Conservation (phyloP, 2,329 filamentous ascomycete species). For the Zasmidium citrigriseum region DNA sequence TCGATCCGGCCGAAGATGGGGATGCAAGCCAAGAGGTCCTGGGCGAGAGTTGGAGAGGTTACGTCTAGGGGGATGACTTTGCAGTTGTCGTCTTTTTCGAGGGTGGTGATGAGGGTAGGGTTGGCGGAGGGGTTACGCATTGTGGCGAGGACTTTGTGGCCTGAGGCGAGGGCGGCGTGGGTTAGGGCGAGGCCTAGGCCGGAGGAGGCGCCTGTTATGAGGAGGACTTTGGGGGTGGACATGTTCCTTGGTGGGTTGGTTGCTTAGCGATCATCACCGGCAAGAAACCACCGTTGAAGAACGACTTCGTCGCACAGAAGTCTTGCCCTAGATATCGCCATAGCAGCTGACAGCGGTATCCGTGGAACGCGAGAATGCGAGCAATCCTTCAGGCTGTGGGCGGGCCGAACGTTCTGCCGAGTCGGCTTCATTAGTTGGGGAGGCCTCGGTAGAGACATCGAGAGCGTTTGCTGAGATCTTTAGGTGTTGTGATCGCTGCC, state of each 20-base stretch:
- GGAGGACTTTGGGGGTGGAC: background rate
- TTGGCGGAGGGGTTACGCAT: slow-evolving; percentile 7
- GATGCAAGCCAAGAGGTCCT: slow-evolving; percentile 5
- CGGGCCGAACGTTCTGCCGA: background rate
- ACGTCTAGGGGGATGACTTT: slow-evolving; percentile 14
- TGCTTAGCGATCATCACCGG: too few species aligned
- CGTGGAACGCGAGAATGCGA: background rate
- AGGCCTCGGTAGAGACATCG: too few species aligned
- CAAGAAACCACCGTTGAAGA: too few species aligned
- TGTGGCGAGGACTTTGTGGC: slow-evolving; percentile 17
- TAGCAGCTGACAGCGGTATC: background rate
- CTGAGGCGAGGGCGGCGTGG: slow-evolving; percentile 2
- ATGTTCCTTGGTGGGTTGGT: background rate
- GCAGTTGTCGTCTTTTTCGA: background rate
- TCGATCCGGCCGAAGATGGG: slow-evolving; percentile 13
- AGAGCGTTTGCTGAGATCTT: too few species aligned
- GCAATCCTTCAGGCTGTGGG: background rate
- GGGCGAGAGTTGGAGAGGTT: slow-evolving; percentile 2
- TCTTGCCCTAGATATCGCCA: background rate
- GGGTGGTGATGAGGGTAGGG: background rate
- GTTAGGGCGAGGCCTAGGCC: background rate
- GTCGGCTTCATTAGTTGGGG: background rate
- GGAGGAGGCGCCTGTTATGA: background rate
- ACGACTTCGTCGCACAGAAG: background rate
- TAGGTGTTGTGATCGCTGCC: too few species aligned